A percentile compares a stretch with the other conserved stretches of the same genome.
Evolutionary conservation across 78 protist species (phyloP).

Genomic region (Dictyostelium intermedium): DNA sequence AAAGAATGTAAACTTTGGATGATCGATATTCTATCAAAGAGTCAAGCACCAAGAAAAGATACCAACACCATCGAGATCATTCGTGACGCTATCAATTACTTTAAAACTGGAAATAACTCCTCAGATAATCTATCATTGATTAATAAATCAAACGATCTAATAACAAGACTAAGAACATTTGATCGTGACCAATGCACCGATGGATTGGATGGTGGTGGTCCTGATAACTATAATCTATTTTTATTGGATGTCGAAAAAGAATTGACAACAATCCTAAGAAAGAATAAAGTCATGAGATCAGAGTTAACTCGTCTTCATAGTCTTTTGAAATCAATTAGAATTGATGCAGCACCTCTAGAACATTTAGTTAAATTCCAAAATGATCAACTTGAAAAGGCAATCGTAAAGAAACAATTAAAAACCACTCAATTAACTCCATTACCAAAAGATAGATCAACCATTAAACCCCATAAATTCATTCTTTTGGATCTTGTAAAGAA

Average conservation of each 20-base stretch:
- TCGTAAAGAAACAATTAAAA: constrained; percentile 53
- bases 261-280: constrained; percentile 11
- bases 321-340: background rate
- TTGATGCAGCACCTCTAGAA: constrained; percentile 26
- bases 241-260: constrained; percentile 51
- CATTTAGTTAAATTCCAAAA: constrained; percentile 37
- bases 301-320: constrained; percentile 51
- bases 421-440: background rate
- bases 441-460: background rate
- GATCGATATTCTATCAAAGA: constrained; percentile 53
- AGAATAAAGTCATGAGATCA: constrained; percentile 50
- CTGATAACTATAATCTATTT: constrained; percentile 26
- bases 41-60: constrained; percentile 33
- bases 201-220: background rate
- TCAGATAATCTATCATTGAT: constrained; percentile 30
- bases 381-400: constrained; percentile 66
- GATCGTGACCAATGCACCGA: background rate
- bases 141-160: constrained; percentile 15
- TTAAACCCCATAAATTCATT: constrained; percentile 39
- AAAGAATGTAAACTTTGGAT: constrained; percentile 64
- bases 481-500: constrained; percentile 47
- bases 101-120: constrained; percentile 20
- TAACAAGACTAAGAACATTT: constrained; percentile 4
- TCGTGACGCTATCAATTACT: constrained; percentile 19
- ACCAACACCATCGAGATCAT: constrained; percentile 27